Base-by-base conservation (phyloP, 2,329 filamentous ascomycete genomes). In the Aschersonia sp. region DNA sequence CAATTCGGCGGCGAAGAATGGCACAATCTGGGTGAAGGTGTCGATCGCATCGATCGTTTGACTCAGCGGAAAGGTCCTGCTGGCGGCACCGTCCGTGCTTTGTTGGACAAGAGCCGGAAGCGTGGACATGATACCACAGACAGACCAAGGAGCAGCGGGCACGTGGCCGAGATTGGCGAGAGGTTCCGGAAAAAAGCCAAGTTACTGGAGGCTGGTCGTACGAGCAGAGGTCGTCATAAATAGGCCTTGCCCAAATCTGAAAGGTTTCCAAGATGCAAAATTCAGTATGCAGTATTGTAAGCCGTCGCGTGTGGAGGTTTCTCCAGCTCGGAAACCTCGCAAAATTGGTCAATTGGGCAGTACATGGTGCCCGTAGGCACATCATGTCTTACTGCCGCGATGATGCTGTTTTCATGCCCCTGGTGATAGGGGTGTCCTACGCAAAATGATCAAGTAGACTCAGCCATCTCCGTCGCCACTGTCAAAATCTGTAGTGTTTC, bases 1-100 rank as follows among this genome's bases (percentile, higher is more conserved):
- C 67, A 69, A 56, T 80, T 79, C 67, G 91, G 91, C 52, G 92
- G 92, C 46, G 92, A 97, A 66, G 92, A 97, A 61, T 97, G 89
- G 87, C 78, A 83, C 53, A 82, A 84, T 30, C 70, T 98, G 43
- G 87, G 86, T 49, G 83, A 89, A 61, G 88, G 89, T 5, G 78
- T 89, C 46, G 87, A 95, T 65, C 76, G 91, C 43, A 95, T 96
- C 64, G 84, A 89, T 56, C 75, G 82, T 52, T 70, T 95, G 59
- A 96, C 89, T 5, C 80, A 79, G 64, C 77, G 78, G 60, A 86
- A 80, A 63, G 72, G 51, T 70, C 72, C 38, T 70, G 72, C 54
- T 62, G 68, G 74, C 48, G 69, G 73, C 30, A 73, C 75, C 32
- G 77, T 77, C 9, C 74, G 72, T 54, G 75, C 77, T 0, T 60